These are phyloP conservation scores for Hanseniaspora jakobsenii DNA, from an alignment of 805 yeast genomes.

Conservation along the genomic window DNA sequence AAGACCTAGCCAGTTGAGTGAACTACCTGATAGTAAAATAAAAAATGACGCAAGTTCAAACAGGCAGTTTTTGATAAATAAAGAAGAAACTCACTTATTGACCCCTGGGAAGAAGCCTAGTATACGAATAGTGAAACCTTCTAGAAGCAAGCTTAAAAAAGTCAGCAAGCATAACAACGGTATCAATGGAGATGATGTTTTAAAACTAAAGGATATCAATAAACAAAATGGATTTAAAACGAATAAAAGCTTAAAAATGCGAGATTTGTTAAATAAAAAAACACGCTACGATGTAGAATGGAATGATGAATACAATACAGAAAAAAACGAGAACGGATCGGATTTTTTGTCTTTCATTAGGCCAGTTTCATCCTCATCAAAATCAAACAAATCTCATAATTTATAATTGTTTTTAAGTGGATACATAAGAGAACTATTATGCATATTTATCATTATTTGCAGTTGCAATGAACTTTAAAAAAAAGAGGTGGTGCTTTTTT, in stretches of 20 bases:
- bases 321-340: too few species aligned
- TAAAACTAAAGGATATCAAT: slow-evolving; percentile 4
- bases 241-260: slow-evolving; percentile 1
- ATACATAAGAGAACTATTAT: neutral
- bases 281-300: slow-evolving; percentile 21
- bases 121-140: slow-evolving; percentile 19
- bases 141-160: slow-evolving; percentile 7
- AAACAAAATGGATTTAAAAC: neutral
- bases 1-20: too few species aligned
- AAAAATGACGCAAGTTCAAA: neutral
- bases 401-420: too few species aligned
- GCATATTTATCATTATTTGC: neutral
- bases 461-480: too few species aligned
- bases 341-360: slow-evolving; percentile 3
- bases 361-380: slow-evolving; percentile 2
- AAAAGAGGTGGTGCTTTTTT: too few species aligned
- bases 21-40: neutral
- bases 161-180: neutral
- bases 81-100: slow-evolving; percentile 11
- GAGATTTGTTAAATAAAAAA: slow-evolving; percentile 14
- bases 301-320: neutral
- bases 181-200: neutral
- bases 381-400: neutral
- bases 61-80: neutral
- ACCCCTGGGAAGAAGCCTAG: slow-evolving; percentile 22